These are phyloP conservation scores for Hyphopichia burtonii DNA, from an alignment of 1,139 yeast species.

Conservation along the genomic window DNA sequence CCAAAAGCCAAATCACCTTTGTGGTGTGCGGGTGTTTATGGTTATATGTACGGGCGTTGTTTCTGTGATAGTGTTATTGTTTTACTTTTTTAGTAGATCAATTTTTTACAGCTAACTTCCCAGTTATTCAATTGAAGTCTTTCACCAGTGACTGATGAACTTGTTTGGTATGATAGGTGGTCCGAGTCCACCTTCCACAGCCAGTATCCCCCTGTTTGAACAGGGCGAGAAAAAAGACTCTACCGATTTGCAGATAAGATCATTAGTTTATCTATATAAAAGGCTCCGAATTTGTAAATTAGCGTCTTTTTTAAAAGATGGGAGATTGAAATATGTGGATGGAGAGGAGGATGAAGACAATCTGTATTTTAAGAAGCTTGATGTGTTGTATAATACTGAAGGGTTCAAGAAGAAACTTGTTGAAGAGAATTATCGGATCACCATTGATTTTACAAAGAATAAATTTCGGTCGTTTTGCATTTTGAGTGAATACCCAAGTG, in stretches of 20 bases:
- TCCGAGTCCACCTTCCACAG: background rate
- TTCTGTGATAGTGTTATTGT: background rate
- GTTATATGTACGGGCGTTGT: background rate
- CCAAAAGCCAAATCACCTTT: too few species aligned
- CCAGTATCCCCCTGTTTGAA: constrained; percentile 42
- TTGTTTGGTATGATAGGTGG: background rate
- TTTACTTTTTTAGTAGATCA: background rate
- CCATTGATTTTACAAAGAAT: constrained; percentile 64
- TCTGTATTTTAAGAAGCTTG: constrained; percentile 35
- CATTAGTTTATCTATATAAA: constrained; percentile 55
- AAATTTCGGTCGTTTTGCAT: constrained; percentile 61
- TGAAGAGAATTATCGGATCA: constrained; percentile 57
- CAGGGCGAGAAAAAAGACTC: constrained; percentile 53
- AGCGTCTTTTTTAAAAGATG: constrained; percentile 33
- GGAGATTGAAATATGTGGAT: constrained; percentile 17
- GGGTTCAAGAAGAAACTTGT: constrained; percentile 43
- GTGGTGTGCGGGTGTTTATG: too few species aligned
- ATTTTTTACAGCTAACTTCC: background rate
- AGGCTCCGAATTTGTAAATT: constrained; percentile 48
- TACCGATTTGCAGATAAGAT: constrained; percentile 57
- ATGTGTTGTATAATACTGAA: constrained; percentile 48
- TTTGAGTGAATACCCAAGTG: constrained; percentile 45
- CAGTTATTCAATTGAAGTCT: background rate
- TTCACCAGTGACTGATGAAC: background rate
- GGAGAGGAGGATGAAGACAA: constrained; percentile 5